phyloP scores from a whole-genome alignment of 805 yeast genomes.

The Debaryomyces tyrocola region DNA sequence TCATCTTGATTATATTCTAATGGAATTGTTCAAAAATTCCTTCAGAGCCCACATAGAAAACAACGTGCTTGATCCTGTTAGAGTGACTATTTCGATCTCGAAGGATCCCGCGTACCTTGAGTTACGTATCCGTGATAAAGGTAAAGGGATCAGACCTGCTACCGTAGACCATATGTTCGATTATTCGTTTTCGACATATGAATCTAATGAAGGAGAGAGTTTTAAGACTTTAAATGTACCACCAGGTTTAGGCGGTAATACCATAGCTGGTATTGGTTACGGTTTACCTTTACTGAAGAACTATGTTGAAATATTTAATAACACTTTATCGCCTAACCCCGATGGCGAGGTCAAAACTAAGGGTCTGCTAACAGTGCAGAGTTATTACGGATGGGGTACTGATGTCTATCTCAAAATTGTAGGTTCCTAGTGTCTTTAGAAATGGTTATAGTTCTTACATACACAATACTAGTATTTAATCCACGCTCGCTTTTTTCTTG shows the following conservation, averaged over 20 bases:
- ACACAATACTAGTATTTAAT: too few species aligned
- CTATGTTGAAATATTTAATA: slow-evolving; percentile 43
- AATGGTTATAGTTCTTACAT: too few species aligned
- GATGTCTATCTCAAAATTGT: slow-evolving; percentile 39
- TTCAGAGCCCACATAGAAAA: slow-evolving; percentile 86
- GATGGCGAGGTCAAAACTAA: slow-evolving; percentile 17
- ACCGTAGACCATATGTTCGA: slow-evolving; percentile 71
- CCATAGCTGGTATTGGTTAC: slow-evolving; percentile 94
- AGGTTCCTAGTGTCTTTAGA: neutral
- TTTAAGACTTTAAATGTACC: slow-evolving; percentile 64
- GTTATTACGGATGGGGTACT: slow-evolving; percentile 47
- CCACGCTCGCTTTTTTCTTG: too few species aligned
- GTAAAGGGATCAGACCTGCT: slow-evolving; percentile 80
- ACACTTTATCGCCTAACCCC: slow-evolving; percentile 18
- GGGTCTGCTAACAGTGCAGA: slow-evolving; percentile 44
- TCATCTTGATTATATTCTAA: slow-evolving; percentile 83
- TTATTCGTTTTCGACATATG: slow-evolving; percentile 83
- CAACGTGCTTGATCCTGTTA: slow-evolving; percentile 37
- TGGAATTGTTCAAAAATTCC: slow-evolving; percentile 85
- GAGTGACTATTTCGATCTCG: slow-evolving; percentile 37
- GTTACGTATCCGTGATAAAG: slow-evolving; percentile 79
- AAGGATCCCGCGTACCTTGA: slow-evolving; percentile 49
- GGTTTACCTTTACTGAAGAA: slow-evolving; percentile 80
- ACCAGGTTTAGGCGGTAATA: slow-evolving; percentile 68
- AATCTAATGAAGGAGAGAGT: slow-evolving; percentile 55